These are phyloP conservation scores for Ogataea hybrid DNA, from an alignment of 1,139 yeast species.

Conservation along the genomic window DNA sequence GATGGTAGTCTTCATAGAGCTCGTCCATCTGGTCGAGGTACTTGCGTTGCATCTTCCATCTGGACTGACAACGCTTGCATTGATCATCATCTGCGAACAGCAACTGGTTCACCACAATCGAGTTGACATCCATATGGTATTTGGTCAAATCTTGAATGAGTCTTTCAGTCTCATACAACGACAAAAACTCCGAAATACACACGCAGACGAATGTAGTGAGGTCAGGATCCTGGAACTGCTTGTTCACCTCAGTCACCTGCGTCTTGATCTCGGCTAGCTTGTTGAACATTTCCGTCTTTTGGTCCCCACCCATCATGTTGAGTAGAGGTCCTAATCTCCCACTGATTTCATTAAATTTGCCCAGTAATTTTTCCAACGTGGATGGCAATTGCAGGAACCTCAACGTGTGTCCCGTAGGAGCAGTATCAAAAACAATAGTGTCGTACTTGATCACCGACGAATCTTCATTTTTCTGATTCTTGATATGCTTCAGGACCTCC, in stretches of 20 bases:
- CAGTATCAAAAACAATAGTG: slow-evolving; percentile 94
- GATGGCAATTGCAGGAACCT: slow-evolving; percentile 93
- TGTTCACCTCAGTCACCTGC: slow-evolving; percentile 83
- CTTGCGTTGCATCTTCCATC: slow-evolving; percentile 96
- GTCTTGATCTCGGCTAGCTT: slow-evolving; percentile 82
- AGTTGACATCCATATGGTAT: slow-evolving; percentile 93
- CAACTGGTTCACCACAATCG: slow-evolving; percentile 92
- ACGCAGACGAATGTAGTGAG: slow-evolving; percentile 96
- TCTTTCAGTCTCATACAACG: slow-evolving; percentile 95
- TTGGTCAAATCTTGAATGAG: slow-evolving; percentile 94
- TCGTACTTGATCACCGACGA: slow-evolving; percentile 51
- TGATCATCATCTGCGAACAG: slow-evolving; percentile 75
- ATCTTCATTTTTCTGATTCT: slow-evolving; percentile 60
- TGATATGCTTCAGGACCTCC: slow-evolving; percentile 96
- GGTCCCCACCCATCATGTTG: slow-evolving; percentile 63
- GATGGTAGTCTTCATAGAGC: slow-evolving; percentile 85
- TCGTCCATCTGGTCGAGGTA: slow-evolving; percentile 94
- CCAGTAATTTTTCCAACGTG: slow-evolving; percentile 81
- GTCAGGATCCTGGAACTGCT: slow-evolving; percentile 94
- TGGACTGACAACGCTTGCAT: slow-evolving; percentile 87
- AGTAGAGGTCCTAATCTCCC: slow-evolving; percentile 91
- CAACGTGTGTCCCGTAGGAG: slow-evolving; percentile 97
- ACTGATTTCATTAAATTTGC: slow-evolving; percentile 82
- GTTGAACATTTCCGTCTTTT: slow-evolving; percentile 74
- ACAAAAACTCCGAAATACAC: slow-evolving; percentile 93